Evolutionary conservation across 208 protist genomes (phyloP).

Genomic region (Acanthamoeba rhysodes): DNA sequence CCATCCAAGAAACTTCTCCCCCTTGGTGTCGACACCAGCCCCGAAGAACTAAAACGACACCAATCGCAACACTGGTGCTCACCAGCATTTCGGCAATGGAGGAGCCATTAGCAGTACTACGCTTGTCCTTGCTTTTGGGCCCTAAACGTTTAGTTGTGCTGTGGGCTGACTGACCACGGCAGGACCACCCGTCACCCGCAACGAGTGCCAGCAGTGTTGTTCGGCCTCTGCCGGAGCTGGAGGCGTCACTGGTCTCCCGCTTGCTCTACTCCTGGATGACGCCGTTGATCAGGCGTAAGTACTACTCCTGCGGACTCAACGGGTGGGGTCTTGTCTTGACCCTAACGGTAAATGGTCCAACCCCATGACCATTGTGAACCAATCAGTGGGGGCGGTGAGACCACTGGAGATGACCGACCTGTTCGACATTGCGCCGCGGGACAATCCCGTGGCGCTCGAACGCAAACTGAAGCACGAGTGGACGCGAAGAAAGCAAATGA

Average conservation of each 20-base stretch:
- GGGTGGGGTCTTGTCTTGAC: too few relatives aligned
- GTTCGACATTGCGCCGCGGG: conserved; percentile 15
- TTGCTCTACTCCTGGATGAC: background rate
- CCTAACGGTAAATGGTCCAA: background rate
- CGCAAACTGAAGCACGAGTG: conserved; percentile 10
- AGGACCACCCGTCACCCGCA: background rate
- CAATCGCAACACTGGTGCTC: too few relatives aligned
- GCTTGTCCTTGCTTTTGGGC: too few relatives aligned
- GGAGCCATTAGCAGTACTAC: background rate
- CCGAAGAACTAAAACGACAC: too few relatives aligned
- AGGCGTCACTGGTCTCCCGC: background rate
- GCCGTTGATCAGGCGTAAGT: background rate
- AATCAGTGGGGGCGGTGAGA: conserved; percentile 10
- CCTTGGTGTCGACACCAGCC: too few relatives aligned
- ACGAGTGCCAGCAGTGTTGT: too few relatives aligned
- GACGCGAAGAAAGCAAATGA: background rate
- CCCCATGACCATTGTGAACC: background rate
- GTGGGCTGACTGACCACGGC: too few relatives aligned
- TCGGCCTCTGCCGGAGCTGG: background rate
- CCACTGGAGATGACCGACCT: conserved; percentile 10
- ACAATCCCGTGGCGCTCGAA: background rate
- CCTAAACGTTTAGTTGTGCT: too few relatives aligned
- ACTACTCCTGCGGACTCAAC: too few relatives aligned
- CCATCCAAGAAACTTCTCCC: too few relatives aligned
- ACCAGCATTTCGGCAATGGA: background rate